Conservation (phyloP, 2,329 filamentous ascomycete species). For the Aspergillus flavus region DNA sequence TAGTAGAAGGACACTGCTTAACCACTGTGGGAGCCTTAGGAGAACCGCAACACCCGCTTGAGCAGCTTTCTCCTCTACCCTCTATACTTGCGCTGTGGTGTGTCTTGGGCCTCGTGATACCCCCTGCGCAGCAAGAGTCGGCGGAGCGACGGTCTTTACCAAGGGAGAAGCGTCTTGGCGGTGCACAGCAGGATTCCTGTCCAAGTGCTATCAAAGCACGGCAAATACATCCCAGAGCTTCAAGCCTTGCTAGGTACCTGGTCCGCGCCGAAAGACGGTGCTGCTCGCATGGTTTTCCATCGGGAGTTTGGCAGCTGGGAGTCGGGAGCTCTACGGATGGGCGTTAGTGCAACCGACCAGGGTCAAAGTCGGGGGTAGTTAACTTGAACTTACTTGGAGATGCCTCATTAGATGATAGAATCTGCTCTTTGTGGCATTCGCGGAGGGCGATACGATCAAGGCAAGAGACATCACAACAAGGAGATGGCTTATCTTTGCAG, state of each 20-base stretch:
- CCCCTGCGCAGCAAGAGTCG: slow-evolving; percentile 15
- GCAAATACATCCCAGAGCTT: slow-evolving; percentile 58
- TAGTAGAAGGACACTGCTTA: not conserved
- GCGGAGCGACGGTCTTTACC: slow-evolving; percentile 1
- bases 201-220: slow-evolving; percentile 55
- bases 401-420: not conserved
- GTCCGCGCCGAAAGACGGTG: slow-evolving; percentile 41
- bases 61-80: not conserved
- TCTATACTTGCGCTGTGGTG: not conserved
- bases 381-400: slow-evolving; percentile 9
- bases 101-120: not conserved
- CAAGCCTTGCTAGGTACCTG: slow-evolving; percentile 48
- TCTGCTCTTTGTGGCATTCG: slow-evolving; percentile 35
- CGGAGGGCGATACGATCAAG: slow-evolving; percentile 50
- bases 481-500: slow-evolving; percentile 45
- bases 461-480: slow-evolving; percentile 50
- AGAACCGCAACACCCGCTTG: not conserved
- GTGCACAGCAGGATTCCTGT: slow-evolving; percentile 54
- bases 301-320: slow-evolving; percentile 10
- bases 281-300: slow-evolving; percentile 38
- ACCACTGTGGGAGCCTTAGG: not conserved
- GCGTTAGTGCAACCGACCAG: slow-evolving; percentile 1
- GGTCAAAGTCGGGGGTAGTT: not conserved
- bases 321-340: not conserved
- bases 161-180: slow-evolving; percentile 16